phyloP scores from a whole-genome alignment of 345 rosid genomes.

The Angophora floribunda region DNA sequence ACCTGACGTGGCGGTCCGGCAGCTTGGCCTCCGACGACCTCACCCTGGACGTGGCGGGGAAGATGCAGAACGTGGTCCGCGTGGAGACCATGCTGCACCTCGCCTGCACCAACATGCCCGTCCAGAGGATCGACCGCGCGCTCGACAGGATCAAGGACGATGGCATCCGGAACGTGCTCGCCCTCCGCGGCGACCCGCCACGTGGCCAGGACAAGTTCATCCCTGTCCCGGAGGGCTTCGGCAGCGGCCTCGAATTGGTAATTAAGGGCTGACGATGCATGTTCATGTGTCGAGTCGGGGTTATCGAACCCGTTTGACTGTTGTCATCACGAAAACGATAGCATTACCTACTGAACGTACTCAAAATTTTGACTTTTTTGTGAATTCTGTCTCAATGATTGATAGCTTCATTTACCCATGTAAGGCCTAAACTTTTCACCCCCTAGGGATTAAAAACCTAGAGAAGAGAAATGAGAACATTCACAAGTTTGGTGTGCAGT shows the following conservation, averaged over 20 bases:
- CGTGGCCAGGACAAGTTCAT: slow-evolving; percentile 93
- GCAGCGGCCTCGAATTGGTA: slow-evolving; percentile 90
- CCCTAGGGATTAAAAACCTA: not conserved
- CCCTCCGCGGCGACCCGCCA: slow-evolving; percentile 97
- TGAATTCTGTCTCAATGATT: not conserved
- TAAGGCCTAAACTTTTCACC: not conserved
- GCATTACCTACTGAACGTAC: not conserved
- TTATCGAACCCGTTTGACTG: not conserved
- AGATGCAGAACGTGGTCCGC: slow-evolving; percentile 90
- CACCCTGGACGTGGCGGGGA: slow-evolving; percentile 78
- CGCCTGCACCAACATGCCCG: slow-evolving; percentile 96
- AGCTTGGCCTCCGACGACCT: slow-evolving; percentile 84
- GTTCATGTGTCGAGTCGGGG: not conserved
- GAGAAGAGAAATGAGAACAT: not conserved
- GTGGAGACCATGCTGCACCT: slow-evolving; percentile 99
- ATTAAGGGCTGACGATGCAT: not conserved
- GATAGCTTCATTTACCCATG: not conserved
- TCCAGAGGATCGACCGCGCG: slow-evolving; percentile 87
- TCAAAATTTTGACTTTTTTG: not conserved
- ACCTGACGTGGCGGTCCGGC: slow-evolving; percentile 99
- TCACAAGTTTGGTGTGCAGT: not conserved
- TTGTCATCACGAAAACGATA: not conserved
- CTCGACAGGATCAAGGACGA: slow-evolving; percentile 71
- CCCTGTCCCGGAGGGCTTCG: slow-evolving; percentile 83
- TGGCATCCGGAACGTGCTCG: slow-evolving; percentile 94